Base-by-base conservation (phyloP, 2,329 filamentous ascomycete genomes). In the Emergomyces orientalis region DNA sequence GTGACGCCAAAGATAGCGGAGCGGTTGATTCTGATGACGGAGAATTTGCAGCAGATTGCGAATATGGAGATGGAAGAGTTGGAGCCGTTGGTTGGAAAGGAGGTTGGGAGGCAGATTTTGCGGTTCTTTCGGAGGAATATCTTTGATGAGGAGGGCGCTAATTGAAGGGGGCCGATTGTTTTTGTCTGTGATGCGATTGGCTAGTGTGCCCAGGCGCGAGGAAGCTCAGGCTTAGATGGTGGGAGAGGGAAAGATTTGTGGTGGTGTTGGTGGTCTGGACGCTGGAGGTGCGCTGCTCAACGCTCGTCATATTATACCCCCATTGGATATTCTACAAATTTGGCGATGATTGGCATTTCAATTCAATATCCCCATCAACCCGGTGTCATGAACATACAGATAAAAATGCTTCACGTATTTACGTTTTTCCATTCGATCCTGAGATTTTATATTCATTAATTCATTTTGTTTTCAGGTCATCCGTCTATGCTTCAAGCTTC, bases 61-160 rank as follows among this genome's bases (percentile, higher is more conserved):
- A 96, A 97, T 76, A 90, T 96, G 85, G 81, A 80, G n/a, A 81
- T 86, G 64, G 82, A 83, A 58, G 88, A 92, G 68, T 76, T 99
- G 65, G 83, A 86, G 67, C 83, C 83, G 37, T 67, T 95, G 63
- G 86, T 97, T 30, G 94, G 94, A 0, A 86, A 80, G 66, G 88
- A 93, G 72, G 86, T 88, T 19, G 91, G 85, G 32, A 84, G 87
- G 72, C 85, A 88, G 77, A 90, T 97, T 45, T 79, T 86, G 62
- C 82, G 83, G 19, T 97, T 99, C 73, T 97, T 99, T 69, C 88
- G 88, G 66, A 78, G 81, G 64, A 84, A 79, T 70, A 81, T 87
- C 17, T 83, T 82, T 73, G 82, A 84, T 60, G 72, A 76, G 52
- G 66, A 68, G 43, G 37, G 17, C 3, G 17, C 30, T 37, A 30